These are phyloP conservation scores for Stagonosporopsis cucurbitacearum DNA, from an alignment of 2,329 filamentous ascomycete genomes.

Conservation along the genomic window DNA sequence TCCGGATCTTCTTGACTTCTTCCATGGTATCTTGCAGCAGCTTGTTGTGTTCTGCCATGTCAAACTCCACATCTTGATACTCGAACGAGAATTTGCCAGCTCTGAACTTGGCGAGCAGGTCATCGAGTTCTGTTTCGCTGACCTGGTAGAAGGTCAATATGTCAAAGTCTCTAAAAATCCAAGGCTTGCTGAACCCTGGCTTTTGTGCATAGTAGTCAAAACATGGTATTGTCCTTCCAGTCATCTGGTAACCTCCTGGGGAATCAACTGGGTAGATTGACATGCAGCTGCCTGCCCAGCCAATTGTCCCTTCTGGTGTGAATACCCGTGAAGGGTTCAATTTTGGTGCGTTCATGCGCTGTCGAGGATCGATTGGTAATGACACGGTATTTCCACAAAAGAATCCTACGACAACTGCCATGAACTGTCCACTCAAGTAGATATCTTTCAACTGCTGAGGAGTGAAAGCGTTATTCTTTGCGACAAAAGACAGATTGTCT, in stretches of 20 bases:
- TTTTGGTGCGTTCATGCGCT: constrained; percentile 62
- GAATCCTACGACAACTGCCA: constrained; percentile 63
- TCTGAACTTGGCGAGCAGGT: constrained; percentile 56
- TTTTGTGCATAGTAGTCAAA: constrained; percentile 63
- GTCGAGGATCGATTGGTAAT: constrained; percentile 61
- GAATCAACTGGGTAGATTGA: constrained; percentile 63
- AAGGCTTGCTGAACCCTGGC: constrained; percentile 58
- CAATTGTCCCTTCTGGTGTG: constrained; percentile 63
- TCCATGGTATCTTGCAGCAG: constrained; percentile 55
- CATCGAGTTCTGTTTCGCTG: constrained; percentile 59
- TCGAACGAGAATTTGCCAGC: constrained; percentile 61
- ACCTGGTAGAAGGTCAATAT: constrained; percentile 63
- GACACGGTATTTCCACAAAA: constrained; percentile 61
- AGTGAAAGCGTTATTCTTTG: constrained; percentile 62
- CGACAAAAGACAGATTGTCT: constrained; percentile 65
- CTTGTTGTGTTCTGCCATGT: constrained; percentile 62
- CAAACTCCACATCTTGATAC: constrained; percentile 58
- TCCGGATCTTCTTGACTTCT: constrained; percentile 57
- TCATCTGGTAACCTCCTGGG: constrained; percentile 64
- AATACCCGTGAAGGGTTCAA: constrained; percentile 64
- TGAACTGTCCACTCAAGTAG: constrained; percentile 58
- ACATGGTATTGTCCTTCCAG: constrained; percentile 60
- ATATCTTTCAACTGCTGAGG: constrained; percentile 59
- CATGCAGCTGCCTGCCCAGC: constrained; percentile 63
- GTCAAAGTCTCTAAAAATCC: constrained; percentile 65